A percentile compares a stretch with the other conserved stretches of the same genome.
phyloP scores from a whole-genome alignment of 805 yeast species.

The Ogataea kodamae region DNA sequence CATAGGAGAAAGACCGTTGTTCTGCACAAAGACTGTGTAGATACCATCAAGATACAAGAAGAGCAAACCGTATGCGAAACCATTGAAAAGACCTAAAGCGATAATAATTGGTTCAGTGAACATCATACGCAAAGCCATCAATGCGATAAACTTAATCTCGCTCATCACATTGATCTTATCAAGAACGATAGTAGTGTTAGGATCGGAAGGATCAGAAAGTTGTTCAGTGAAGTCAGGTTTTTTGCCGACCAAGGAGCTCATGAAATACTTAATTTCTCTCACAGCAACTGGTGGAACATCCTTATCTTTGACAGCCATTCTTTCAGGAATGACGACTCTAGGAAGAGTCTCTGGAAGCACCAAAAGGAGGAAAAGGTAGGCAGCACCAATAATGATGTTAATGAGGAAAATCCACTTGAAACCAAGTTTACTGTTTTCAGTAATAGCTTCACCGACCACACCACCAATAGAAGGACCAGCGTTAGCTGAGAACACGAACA shows the following conservation, averaged over 20 bases:
- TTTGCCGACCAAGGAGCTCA: conserved; percentile 16
- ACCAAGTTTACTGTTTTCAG: conserved; percentile 29
- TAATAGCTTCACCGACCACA: conserved; percentile 36
- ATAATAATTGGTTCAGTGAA: conserved; percentile 35
- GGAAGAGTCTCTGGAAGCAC: conserved; percentile 37
- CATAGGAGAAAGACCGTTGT: conserved; percentile 32
- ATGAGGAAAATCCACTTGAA: conserved; percentile 34
- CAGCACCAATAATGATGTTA: conserved; percentile 32
- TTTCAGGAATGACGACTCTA: conserved; percentile 33
- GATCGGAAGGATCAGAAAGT: conserved; percentile 16
- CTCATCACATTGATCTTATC: conserved; percentile 24
- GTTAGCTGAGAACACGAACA: conserved; percentile 35
- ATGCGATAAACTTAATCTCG: conserved; percentile 29
- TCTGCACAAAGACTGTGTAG: conserved; percentile 33
- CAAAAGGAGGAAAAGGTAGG: conserved; percentile 18
- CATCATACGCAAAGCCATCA: conserved; percentile 35
- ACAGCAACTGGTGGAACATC: conserved; percentile 21
- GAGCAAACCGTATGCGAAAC: conserved; percentile 35
- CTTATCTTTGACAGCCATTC: conserved; percentile 27
- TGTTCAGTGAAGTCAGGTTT: conserved; percentile 21
- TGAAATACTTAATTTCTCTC: conserved; percentile 27
- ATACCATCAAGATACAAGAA: conserved; percentile 37
- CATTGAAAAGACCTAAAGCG: conserved; percentile 34
- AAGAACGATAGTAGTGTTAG: conserved; percentile 23
- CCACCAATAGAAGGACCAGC: conserved; percentile 37